phyloP scores from a whole-genome alignment of 495 filamentous ascomycete species.

The Barbatosphaeria neglecta region DNA sequence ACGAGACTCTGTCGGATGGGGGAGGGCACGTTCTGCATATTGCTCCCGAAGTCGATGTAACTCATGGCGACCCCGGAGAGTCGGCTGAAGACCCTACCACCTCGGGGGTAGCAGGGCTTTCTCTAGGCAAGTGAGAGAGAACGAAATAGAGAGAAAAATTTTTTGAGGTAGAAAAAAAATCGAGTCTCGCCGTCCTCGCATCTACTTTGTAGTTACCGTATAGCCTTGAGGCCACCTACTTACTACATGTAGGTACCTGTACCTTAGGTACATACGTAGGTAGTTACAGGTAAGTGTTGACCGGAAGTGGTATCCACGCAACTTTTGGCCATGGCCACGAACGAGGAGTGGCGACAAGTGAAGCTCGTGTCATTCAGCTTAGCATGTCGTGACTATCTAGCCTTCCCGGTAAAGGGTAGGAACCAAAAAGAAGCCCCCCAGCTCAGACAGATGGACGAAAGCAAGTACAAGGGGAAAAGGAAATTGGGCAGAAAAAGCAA shows the following conservation, averaged over 20 bases:
- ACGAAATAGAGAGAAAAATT: not conserved
- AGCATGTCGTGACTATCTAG: not conserved
- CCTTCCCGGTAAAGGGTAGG: not conserved
- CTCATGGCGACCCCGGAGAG: not conserved
- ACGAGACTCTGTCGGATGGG: constrained; percentile 51
- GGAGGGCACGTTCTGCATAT: not conserved
- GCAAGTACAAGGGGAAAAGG: not conserved
- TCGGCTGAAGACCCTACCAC: not conserved
- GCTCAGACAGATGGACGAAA: not conserved
- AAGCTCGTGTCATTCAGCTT: not conserved
- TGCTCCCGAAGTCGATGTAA: not conserved
- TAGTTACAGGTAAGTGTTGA: too few relatives aligned
- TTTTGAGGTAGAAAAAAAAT: too few relatives aligned
- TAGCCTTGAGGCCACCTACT: too few relatives aligned
- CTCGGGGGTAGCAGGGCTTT: not conserved
- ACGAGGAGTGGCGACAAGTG: not conserved
- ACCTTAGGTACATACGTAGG: too few relatives aligned
- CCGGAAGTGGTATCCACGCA: too few relatives aligned
- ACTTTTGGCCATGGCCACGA: too few relatives aligned
- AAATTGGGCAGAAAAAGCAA: not conserved
- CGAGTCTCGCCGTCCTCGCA: too few relatives aligned
- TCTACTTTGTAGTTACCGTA: too few relatives aligned
- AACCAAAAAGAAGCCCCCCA: not conserved
- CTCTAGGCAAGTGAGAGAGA: not conserved
- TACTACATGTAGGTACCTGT: too few relatives aligned